phyloP scores from a whole-genome alignment of 1,139 yeast genomes.

The Sugiyamaella castrensis region DNA sequence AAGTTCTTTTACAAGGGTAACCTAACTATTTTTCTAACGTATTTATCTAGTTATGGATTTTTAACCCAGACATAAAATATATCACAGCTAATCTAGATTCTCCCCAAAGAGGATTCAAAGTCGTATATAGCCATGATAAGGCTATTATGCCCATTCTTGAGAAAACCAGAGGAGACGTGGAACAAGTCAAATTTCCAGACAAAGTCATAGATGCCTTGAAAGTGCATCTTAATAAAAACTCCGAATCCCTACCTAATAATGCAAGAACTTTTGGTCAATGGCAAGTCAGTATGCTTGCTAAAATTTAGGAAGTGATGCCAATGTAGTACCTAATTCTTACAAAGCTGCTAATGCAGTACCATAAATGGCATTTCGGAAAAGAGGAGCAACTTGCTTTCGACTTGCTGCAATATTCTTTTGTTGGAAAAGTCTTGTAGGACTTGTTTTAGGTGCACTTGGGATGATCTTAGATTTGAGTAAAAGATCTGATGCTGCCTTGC shows the following conservation, averaged over 20 bases:
- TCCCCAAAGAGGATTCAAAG: slow-evolving; percentile 40
- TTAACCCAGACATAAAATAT: slow-evolving; percentile 48
- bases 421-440: slow-evolving; percentile 36
- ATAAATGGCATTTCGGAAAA: slow-evolving; percentile 29
- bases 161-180: slow-evolving; percentile 41
- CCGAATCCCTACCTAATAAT: slow-evolving; percentile 38
- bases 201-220: slow-evolving; percentile 35
- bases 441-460: slow-evolving; percentile 7
- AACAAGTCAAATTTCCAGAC: slow-evolving; percentile 38
- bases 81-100: slow-evolving; percentile 27
- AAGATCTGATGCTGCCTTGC: slow-evolving; percentile 5
- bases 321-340: not conserved
- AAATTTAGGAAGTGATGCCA: slow-evolving; percentile 2
- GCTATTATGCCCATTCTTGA: slow-evolving; percentile 29
- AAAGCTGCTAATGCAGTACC: slow-evolving; percentile 21
- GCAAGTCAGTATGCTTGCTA: slow-evolving; percentile 34
- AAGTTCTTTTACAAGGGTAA: slow-evolving; percentile 1
- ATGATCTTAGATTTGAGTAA: slow-evolving; percentile 1
- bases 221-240: slow-evolving; percentile 33
- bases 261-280: slow-evolving; percentile 36
- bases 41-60: slow-evolving; percentile 48
- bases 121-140: slow-evolving; percentile 39
- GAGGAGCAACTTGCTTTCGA: slow-evolving; percentile 84
- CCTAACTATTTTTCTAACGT: slow-evolving; percentile 16
- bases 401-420: slow-evolving; percentile 63